A percentile compares a stretch with the other conserved stretches of the same genome.
These are phyloP conservation scores for Lumnitzera racemosa DNA, from an alignment of 345 rosid genomes.

Conservation along the genomic window DNA sequence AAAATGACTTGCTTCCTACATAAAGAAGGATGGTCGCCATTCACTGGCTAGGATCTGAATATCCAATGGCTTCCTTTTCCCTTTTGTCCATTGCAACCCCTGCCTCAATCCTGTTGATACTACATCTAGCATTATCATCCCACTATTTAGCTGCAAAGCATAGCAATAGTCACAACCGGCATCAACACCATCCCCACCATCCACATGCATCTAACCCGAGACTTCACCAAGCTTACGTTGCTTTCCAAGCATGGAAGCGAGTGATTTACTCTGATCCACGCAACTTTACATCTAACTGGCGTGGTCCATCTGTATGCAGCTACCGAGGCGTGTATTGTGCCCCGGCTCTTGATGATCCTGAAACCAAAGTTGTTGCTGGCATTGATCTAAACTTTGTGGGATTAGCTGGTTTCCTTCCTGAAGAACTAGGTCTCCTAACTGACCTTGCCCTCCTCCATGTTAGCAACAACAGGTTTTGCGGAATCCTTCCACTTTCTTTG, in stretches of 20 bases:
- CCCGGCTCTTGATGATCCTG: constrained; percentile 35
- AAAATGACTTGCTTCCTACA: constrained; percentile 5
- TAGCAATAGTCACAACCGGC: constrained; percentile 25
- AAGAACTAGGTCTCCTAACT: constrained; percentile 63
- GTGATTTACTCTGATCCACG: constrained; percentile 80
- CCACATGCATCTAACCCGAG: constrained; percentile 26
- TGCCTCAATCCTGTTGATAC: constrained; percentile 21
- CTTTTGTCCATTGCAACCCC: constrained; percentile 11
- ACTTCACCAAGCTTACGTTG: constrained; percentile 63
- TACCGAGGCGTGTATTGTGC: constrained; percentile 65
- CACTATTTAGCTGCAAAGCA: constrained; percentile 39
- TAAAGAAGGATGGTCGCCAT: neutral
- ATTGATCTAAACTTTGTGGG: constrained; percentile 67
- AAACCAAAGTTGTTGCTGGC: constrained; percentile 54
- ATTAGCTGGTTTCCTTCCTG: constrained; percentile 78
- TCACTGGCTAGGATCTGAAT: neutral
- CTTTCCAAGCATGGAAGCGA: constrained; percentile 66
- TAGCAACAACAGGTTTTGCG: constrained; percentile 85
- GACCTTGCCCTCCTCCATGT: constrained; percentile 73
- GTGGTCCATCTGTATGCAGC: constrained; percentile 63
- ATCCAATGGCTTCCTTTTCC: constrained; percentile 37
- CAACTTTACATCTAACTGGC: constrained; percentile 72
- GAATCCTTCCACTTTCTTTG: constrained; percentile 54
- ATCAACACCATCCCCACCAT: constrained; percentile 17
- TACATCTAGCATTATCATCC: constrained; percentile 19